Evolutionary conservation across 2,329 filamentous ascomycete species (phyloP).

Genomic region (Scedosporium apiospermum): DNA sequence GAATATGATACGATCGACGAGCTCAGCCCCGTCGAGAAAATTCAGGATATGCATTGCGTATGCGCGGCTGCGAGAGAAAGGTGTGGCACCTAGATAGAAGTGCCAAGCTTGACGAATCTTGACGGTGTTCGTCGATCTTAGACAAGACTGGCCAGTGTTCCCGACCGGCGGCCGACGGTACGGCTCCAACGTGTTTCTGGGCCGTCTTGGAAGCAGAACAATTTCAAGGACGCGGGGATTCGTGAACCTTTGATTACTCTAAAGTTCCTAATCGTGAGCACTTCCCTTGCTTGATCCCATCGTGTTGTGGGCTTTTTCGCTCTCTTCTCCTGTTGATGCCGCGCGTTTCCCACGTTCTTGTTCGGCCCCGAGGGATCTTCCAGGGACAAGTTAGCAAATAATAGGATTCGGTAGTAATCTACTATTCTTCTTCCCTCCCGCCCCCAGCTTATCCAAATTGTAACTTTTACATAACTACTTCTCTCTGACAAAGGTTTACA

Average conservation of each 20-base stretch:
- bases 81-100: not conserved
- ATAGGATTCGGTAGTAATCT: not conserved
- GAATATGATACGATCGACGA: not conserved
- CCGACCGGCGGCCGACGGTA: not conserved
- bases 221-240: no score
- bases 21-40: not conserved
- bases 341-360: no score
- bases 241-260: no score
- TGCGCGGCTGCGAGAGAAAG: not conserved
- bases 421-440: not conserved
- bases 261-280: no score
- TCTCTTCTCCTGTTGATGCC: no score
- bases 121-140: not conserved
- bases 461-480: not conserved
- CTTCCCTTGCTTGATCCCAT: no score
- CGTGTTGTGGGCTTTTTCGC: no score
- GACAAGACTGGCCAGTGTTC: not conserved
- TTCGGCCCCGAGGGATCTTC: not conserved
- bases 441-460: slow-evolving; percentile 3
- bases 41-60: not conserved
- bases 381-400: not conserved
- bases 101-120: not conserved
- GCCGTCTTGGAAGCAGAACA: not conserved
- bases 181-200: not conserved
- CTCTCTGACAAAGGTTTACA: not conserved